Evolutionary conservation across 441 rosid species (phyloP).

Genomic region (Syzygium malaccense): DNA sequence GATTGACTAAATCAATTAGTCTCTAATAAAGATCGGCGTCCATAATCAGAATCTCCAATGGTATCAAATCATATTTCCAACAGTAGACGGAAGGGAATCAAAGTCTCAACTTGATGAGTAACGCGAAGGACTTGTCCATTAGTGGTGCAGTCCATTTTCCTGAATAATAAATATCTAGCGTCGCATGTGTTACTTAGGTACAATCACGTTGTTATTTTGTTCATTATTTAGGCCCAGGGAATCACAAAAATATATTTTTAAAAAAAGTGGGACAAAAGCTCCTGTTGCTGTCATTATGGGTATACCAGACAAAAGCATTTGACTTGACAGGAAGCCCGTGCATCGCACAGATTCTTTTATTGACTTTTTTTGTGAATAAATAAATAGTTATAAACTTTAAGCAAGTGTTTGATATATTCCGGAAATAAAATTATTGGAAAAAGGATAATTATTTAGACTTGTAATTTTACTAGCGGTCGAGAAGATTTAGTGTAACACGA

Average conservation of each 20-base stretch:
- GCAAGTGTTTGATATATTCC: not conserved
- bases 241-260: not conserved
- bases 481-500: not conserved
- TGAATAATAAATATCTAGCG: too few species aligned
- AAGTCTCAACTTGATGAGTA: not conserved
- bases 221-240: not conserved
- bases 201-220: not conserved
- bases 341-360: not conserved
- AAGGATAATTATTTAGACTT: not conserved
- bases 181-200: not conserved
- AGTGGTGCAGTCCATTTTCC: too few species aligned
- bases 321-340: not conserved
- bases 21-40: not conserved
- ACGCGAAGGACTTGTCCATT: not conserved
- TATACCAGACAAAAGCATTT: not conserved
- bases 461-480: not conserved
- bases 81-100: not conserved
- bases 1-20: not conserved
- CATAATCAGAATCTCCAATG: not conserved
- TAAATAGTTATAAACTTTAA: not conserved
- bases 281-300: not conserved
- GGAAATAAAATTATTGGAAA: not conserved
- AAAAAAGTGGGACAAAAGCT: not conserved
- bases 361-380: not conserved
- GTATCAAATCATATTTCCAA: too few species aligned